phyloP scores from a whole-genome alignment of 352 stramenopile species.

The Saprolegnia parasitica region DNA sequence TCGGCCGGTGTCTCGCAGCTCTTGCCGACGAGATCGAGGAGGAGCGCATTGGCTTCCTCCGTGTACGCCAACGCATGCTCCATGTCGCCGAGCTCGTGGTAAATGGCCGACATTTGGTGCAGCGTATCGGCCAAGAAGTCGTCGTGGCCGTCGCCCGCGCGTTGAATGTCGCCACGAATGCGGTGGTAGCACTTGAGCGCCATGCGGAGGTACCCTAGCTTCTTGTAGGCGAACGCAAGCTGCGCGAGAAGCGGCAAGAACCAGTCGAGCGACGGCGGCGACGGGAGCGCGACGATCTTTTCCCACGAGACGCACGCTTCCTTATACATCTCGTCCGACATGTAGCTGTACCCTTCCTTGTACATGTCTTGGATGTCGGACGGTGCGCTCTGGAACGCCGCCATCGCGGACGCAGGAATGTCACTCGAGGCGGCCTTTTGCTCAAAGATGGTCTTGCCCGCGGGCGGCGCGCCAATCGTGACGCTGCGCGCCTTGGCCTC shows the following conservation, averaged over 20 bases:
- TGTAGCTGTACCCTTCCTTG: constrained; percentile 21
- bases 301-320: constrained; percentile 14
- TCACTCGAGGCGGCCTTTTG: neutral
- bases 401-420: neutral
- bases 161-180: constrained; percentile 15
- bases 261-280: constrained; percentile 19
- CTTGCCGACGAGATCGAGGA: constrained; percentile 13
- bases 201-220: constrained; percentile 22
- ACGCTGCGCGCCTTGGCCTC: constrained; percentile 18
- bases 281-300: constrained; percentile 18
- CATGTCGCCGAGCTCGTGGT: constrained; percentile 28
- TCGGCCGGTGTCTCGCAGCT: constrained; percentile 17
- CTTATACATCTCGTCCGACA: neutral
- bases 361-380: constrained; percentile 25
- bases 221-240: constrained; percentile 26
- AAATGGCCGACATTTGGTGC: constrained; percentile 25
- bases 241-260: constrained; percentile 22
- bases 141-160: neutral
- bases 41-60: constrained; percentile 18
- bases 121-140: constrained; percentile 25
- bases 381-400: constrained; percentile 16
- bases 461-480: neutral
- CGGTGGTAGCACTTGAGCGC: constrained; percentile 23
- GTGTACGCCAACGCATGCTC: constrained; percentile 19
- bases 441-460: constrained; percentile 20